Conservation (phyloP, 257 asterid genomes). For the Anisodus tanguticus region DNA sequence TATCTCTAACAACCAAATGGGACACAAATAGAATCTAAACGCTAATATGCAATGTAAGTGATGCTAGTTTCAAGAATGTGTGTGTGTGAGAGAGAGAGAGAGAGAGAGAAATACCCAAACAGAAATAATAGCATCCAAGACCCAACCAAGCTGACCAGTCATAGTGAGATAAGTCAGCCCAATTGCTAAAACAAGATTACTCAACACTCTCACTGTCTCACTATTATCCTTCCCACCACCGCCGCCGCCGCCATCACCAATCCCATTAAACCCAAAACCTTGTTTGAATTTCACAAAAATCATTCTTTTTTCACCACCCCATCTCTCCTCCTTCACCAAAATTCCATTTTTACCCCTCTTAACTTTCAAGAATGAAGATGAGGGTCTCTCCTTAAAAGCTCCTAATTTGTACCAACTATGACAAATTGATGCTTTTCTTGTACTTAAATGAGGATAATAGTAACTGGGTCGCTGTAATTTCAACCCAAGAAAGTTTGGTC, state of each 20-base stretch:
- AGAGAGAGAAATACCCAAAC: slow-evolving; percentile 60
- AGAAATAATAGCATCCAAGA: slow-evolving; percentile 90
- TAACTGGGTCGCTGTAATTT: slow-evolving; percentile 42
- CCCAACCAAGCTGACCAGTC: slow-evolving; percentile 91
- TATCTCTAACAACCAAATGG: not conserved
- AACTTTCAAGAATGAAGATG: slow-evolving; percentile 41
- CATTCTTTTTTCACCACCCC: slow-evolving; percentile 44
- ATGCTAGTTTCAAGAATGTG: not conserved
- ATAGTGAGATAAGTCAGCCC: slow-evolving; percentile 71
- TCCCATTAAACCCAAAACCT: slow-evolving; percentile 51
- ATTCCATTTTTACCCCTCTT: slow-evolving; percentile 54
- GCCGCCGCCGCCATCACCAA: slow-evolving; percentile 47
- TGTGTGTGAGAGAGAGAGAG: not conserved
- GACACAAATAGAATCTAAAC: not conserved
- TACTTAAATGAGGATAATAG: slow-evolving; percentile 36
- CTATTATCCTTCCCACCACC: slow-evolving; percentile 57
- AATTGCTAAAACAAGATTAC: slow-evolving; percentile 79
- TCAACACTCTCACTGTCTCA: slow-evolving; percentile 64
- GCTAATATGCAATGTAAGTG: not conserved
- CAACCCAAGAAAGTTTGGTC: slow-evolving; percentile 30
- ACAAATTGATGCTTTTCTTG: slow-evolving; percentile 41
- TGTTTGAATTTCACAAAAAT: slow-evolving; percentile 54
- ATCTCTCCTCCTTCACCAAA: slow-evolving; percentile 31
- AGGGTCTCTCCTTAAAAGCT: slow-evolving; percentile 37
- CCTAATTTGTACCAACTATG: slow-evolving; percentile 29